Percentiles rank a stretch among this genome's conserved stretches.
Evolutionary conservation across 2,329 filamentous ascomycete species (phyloP).

Genomic region (Cladobotryum protrusum): DNA sequence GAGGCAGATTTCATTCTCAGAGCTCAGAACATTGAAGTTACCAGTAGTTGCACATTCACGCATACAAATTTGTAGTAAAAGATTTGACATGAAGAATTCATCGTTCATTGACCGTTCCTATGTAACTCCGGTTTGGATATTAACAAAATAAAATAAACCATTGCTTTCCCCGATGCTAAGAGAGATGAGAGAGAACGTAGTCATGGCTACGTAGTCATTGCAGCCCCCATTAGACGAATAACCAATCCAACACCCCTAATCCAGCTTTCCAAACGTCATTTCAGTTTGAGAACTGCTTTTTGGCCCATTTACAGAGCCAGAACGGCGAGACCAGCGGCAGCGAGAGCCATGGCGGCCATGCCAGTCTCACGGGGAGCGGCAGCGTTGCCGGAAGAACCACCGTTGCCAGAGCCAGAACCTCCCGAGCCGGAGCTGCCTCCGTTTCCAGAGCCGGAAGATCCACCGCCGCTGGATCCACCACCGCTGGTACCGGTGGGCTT

Average conservation of each 20-base stretch:
- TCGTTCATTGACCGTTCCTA: too few species aligned
- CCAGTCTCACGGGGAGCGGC: conserved; percentile 20
- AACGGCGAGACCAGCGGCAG: conserved; percentile 24
- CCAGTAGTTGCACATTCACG: too few species aligned
- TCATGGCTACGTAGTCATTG: too few species aligned
- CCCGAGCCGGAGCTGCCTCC: background rate
- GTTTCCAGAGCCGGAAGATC: conserved; percentile 5
- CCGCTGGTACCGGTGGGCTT: conserved; percentile 5
- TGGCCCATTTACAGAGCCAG: conserved; percentile 19
- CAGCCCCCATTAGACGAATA: background rate
- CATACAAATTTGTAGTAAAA: too few species aligned
- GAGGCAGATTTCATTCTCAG: too few species aligned
- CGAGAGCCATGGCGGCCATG: conserved; percentile 25
- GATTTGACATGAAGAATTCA: too few species aligned
- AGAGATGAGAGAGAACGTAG: too few species aligned
- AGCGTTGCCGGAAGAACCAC: conserved; percentile 2
- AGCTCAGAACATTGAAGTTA: too few species aligned
- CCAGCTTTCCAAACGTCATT: background rate
- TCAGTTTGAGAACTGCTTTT: background rate
- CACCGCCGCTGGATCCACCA: background rate
- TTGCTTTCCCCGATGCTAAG: too few species aligned
- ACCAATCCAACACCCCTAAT: too few species aligned
- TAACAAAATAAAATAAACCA: too few species aligned
- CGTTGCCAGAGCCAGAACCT: conserved; percentile 2
- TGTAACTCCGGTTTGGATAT: too few species aligned